A percentile compares a stretch with the other conserved stretches of the same genome.
phyloP scores from a whole-genome alignment of 805 yeast species.

The Metschnikowia sp. region DNA sequence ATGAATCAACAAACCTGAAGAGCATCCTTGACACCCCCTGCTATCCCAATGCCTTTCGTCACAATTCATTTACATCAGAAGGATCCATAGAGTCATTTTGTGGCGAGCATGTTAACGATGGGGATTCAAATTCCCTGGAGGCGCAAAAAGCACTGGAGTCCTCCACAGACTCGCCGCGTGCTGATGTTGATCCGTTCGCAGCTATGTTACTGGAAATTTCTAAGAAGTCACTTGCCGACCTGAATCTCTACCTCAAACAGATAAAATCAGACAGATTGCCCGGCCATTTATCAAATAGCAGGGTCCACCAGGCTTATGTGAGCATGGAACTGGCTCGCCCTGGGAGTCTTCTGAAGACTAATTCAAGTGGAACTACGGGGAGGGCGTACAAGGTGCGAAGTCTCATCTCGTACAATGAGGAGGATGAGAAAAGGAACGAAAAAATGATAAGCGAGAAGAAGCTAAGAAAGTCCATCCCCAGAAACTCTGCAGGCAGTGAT shows the following conservation, averaged over 20 bases:
- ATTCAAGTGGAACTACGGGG: constrained; percentile 12
- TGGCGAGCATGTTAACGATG: constrained; percentile 5
- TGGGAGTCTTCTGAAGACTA: constrained; percentile 6
- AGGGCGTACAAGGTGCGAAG: constrained; percentile 41
- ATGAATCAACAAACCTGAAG: background rate
- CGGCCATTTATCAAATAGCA: constrained; percentile 21
- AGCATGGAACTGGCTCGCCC: constrained; percentile 12
- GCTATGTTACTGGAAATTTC: constrained; percentile 25
- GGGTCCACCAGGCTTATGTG: constrained; percentile 35
- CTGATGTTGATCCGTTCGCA: constrained; percentile 13
- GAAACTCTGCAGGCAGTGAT: constrained; percentile 10
- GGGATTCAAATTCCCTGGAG: background rate
- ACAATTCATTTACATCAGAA: constrained; percentile 14
- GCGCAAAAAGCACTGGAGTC: background rate
- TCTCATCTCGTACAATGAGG: constrained; percentile 34
- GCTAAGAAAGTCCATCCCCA: constrained; percentile 14
- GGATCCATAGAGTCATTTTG: constrained; percentile 18
- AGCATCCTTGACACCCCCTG: constrained; percentile 2
- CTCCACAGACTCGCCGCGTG: background rate
- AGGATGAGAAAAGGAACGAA: constrained; percentile 25
- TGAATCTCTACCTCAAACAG: constrained; percentile 23
- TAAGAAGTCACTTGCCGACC: constrained; percentile 26
- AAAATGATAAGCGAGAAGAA: constrained; percentile 14
- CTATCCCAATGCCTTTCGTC: constrained; percentile 2
- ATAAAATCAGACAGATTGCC: constrained; percentile 13